Conservation (phyloP, 257 asterid genomes). For the Ocimum tenuiflorum region DNA sequence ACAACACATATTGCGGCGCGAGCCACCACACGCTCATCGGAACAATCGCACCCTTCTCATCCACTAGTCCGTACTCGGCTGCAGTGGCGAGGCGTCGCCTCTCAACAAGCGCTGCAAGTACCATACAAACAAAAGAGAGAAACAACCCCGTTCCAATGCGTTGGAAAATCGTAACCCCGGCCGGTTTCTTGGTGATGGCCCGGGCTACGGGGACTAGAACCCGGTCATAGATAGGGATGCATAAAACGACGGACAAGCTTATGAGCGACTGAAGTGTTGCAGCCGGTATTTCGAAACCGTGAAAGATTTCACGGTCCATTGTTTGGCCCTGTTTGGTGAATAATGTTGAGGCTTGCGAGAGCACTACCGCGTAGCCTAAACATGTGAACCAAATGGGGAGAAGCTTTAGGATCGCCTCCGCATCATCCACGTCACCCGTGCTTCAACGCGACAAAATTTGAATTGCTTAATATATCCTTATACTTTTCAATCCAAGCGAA, state of each 20-base stretch:
- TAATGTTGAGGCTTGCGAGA: constrained; percentile 27
- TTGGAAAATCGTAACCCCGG: constrained; percentile 40
- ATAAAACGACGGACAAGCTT: constrained; percentile 15
- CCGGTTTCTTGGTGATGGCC: constrained; percentile 26
- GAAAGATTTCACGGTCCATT: constrained; percentile 23
- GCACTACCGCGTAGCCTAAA: constrained; percentile 23
- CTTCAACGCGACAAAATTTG: too few species aligned
- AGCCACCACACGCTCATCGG: constrained; percentile 61
- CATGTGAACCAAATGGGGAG: constrained; percentile 29
- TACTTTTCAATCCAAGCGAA: too few species aligned
- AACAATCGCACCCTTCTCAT: constrained; percentile 7
- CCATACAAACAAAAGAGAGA: constrained; percentile 26
- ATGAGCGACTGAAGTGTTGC: constrained; percentile 31
- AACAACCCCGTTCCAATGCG: constrained; percentile 32
- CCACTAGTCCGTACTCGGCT: constrained; percentile 20
- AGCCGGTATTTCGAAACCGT: constrained; percentile 25
- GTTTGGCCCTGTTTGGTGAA: constrained; percentile 35
- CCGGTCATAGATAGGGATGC: constrained; percentile 34
- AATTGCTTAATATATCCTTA: too few species aligned
- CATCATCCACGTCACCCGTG: constrained; percentile 21
- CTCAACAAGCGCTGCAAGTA: constrained; percentile 35
- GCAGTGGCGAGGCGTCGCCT: constrained; percentile 30
- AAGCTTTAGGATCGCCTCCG: constrained; percentile 26
- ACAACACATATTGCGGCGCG: constrained; percentile 39
- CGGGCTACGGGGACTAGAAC: constrained; percentile 30